phyloP scores from a whole-genome alignment of 1,139 yeast species.

The Geotrichum cucujoidarum region DNA sequence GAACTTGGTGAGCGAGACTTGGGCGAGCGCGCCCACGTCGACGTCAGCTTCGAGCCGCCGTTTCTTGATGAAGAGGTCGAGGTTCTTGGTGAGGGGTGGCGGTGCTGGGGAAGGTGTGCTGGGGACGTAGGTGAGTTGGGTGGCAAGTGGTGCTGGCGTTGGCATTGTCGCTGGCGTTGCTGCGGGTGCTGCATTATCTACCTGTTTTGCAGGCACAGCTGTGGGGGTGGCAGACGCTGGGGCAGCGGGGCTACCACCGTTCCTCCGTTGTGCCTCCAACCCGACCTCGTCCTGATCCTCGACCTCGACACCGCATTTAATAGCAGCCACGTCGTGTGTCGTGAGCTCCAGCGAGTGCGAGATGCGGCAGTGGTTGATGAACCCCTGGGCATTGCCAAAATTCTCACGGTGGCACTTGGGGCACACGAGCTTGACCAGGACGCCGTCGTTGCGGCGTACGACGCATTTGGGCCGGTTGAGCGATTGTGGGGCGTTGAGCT shows the following conservation, averaged over 20 bases:
- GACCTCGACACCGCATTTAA: conserved; percentile 59
- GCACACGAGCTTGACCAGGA: conserved; percentile 61
- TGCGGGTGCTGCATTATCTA: not conserved
- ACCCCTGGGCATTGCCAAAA: conserved; percentile 76
- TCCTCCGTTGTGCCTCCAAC: conserved; percentile 39
- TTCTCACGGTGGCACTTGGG: conserved; percentile 63
- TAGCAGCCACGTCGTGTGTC: conserved; percentile 71
- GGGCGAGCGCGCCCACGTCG: conserved; percentile 30
- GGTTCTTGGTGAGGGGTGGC: conserved; percentile 19
- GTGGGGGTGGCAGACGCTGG: too few relatives aligned
- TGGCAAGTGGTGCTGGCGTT: not conserved
- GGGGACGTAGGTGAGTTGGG: not conserved
- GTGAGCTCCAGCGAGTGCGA: conserved; percentile 70
- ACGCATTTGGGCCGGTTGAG: conserved; percentile 44
- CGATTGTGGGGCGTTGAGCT: not conserved
- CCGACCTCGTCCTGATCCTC: conserved; percentile 54
- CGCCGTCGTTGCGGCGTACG: conserved; percentile 67
- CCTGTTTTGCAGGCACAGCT: conserved; percentile 1
- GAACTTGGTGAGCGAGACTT: conserved; percentile 31
- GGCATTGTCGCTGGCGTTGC: not conserved
- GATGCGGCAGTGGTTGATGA: conserved; percentile 67
- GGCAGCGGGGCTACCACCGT: not conserved
- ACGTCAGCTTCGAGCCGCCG: conserved; percentile 19
- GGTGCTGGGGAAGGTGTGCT: conserved; percentile 12
- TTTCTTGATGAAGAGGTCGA: conserved; percentile 21